These are phyloP conservation scores for Streptanthus diversifolius DNA, from an alignment of 345 rosid species.

Conservation along the genomic window DNA sequence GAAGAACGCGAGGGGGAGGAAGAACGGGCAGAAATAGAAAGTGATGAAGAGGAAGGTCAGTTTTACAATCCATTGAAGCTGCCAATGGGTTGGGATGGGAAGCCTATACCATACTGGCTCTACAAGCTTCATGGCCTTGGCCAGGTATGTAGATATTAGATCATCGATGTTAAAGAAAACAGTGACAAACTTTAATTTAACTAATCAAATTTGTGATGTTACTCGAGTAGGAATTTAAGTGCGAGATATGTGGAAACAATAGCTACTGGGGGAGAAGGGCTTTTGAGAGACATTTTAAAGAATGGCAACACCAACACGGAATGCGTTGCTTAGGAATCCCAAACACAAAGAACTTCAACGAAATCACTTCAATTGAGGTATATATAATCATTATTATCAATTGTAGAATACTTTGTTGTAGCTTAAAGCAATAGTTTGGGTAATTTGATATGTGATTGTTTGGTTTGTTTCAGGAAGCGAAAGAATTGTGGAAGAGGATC, in stretches of 20 bases:
- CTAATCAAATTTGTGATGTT: not conserved
- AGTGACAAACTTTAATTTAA: not conserved
- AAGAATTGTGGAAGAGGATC: conserved; percentile 88
- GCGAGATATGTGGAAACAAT: conserved; percentile 92
- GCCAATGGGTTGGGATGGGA: conserved; percentile 99
- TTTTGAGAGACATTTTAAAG: conserved; percentile 96
- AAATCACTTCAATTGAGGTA: conserved; percentile 89
- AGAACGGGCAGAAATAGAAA: conserved; percentile 81
- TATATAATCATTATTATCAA: not conserved
- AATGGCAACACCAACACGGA: conserved; percentile 98
- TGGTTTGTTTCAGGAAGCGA: conserved; percentile 66
- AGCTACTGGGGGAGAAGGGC: conserved; percentile 99
- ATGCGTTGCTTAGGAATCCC: conserved; percentile 99
- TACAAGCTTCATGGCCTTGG: conserved; percentile 99
- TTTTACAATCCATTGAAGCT: conserved; percentile 90
- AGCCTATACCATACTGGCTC: conserved; percentile 99
- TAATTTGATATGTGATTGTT: not conserved
- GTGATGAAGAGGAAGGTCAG: conserved; percentile 96
- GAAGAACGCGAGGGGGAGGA: conserved; percentile 97
- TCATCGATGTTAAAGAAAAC: not conserved
- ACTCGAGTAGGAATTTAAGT: conserved; percentile 72
- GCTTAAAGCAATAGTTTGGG: not conserved
- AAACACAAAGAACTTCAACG: conserved; percentile 97
- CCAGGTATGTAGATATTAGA: conserved; percentile 49
- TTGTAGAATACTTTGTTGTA: not conserved